Base-by-base conservation (phyloP, 495 filamentous ascomycete species). In the Neurospora terricola region DNA sequence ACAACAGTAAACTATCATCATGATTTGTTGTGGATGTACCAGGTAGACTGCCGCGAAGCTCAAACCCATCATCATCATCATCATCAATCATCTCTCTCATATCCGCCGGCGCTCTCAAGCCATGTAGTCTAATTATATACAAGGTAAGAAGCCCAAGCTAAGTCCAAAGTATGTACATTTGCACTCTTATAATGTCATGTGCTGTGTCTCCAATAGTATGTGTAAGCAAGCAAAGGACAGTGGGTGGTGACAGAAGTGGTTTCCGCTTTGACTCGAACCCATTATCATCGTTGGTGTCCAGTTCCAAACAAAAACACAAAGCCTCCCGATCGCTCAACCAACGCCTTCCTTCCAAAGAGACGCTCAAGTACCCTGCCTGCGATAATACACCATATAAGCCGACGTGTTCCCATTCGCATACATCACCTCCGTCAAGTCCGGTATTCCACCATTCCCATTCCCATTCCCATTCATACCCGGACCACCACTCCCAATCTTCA, bases 381-480 rank as follows among this genome's bases (percentile, higher is more conserved):
- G 69, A 66, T 80, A 81, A 74, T 42, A 80, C 36, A 81, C 72
- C 76, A 81, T 74, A 42, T 81, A 82, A 37, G 79, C 75, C 43
- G 73, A 71, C 30, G 77, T 48, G 11, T 70, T 74, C 34, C 72
- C 74, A 12, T 45, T 68, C 73, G 69, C 34, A 40, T 77, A 80
- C 74, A 80, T 74, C 11, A 45, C 23, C 69, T 79, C 76, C 3
- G 75, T 77, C 38, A 72, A 21, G 34, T 78, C 75, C 27, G 70
- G 62, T 1, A 38, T 30, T 42, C 27, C 27, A 12, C 48, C 36
- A 42, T 70, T 30, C 5, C 75, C 77, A 27, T 80, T 76, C 72
- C 48, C 48, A 59, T 27, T 62, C 45, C 70, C 70, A 16, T 66
- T 36, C 38, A 69, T 59, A 37, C 69, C 70, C n/a, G 39, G 21